Evolutionary conservation across 164 flowering plant species (phyloP), one percentile per base, ranked within the genome.

Genomic region (Akebia trifoliata): DNA sequence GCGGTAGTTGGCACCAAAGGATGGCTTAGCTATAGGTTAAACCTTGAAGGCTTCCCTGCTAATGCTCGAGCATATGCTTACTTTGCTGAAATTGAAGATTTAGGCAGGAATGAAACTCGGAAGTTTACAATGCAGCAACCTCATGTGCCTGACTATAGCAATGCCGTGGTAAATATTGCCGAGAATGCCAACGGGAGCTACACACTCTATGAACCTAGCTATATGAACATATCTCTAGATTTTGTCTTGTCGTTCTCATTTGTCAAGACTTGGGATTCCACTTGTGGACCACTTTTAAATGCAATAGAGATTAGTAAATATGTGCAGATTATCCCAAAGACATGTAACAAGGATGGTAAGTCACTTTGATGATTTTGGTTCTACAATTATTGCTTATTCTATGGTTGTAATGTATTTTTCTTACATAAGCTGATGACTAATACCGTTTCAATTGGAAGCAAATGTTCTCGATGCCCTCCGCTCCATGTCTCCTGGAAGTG

Each of bases 131-230:
- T 93, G 76, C 56, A 56, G 66, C 69, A 82, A 49, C 98, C 98
- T 56, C 59, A 69, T 46, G 48, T 81, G 39, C 84, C 86, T 22
- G 90, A 76, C 51, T 89, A 80, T 45, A 86, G 77, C 73, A 75
- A 80, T 72, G 87, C 84, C 12, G 87, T 89, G 42, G 94, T 87
- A 32, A 89, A 93, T 61, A 87, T 93, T 61, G 83, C 71, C 28
- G 98, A 93, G 69, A 89, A 93, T 79, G 95, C 97, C 21, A 80
- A 82, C 61, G 92, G 92, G 39, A 89, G 84, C 74, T 84, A 84
- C 68, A 85, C 68, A 2, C 79, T 93, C 15, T 93, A 93, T 56
- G 97, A 89, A 69, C 98, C 97, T 0, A 89, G 95, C 71, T 87
- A 79, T 72, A 90, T 82, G 90, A 93, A 93, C 56, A 82, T 85